These are phyloP conservation scores for Lichtheimia ornata DNA, from an alignment of 371 early-diverging fungal genomes.

Conservation along the genomic window DNA sequence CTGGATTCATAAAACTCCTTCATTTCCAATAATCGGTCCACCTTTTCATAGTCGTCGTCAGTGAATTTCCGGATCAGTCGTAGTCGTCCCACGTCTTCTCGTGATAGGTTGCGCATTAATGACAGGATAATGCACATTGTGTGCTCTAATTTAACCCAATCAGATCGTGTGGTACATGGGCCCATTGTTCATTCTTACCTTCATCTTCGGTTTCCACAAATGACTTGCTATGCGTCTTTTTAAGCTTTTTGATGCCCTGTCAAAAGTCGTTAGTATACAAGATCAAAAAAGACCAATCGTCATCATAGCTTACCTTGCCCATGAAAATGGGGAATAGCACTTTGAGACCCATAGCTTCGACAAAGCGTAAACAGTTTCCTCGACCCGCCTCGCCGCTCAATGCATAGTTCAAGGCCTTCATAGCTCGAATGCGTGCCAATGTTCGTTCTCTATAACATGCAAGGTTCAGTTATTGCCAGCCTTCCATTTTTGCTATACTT, in stretches of 20 bases:
- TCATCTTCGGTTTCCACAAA: constrained; percentile 77
- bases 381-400: constrained; percentile 61
- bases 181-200: constrained; percentile 30
- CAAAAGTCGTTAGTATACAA: not conserved
- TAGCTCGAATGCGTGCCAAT: constrained; percentile 77
- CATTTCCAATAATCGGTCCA: constrained; percentile 78
- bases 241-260: constrained; percentile 72
- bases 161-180: not conserved
- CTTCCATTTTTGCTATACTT: constrained; percentile 8
- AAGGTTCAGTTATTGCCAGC: too few relatives aligned
- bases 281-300: not conserved
- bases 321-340: constrained; percentile 81
- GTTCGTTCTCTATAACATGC: constrained; percentile 64
- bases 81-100: constrained; percentile 62
- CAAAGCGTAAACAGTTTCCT: constrained; percentile 65
- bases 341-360: constrained; percentile 80
- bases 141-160: constrained; percentile 60
- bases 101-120: constrained; percentile 62
- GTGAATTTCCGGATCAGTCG: constrained; percentile 85
- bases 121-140: constrained; percentile 80
- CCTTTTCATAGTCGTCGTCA: constrained; percentile 77
- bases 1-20: constrained; percentile 67
- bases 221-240: constrained; percentile 61
- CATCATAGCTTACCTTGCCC: constrained; percentile 50
- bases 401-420: constrained; percentile 88